Evolutionary conservation across 371 early-diverging fungal genomes (phyloP).

Genomic region (Mortierella sp.): DNA sequence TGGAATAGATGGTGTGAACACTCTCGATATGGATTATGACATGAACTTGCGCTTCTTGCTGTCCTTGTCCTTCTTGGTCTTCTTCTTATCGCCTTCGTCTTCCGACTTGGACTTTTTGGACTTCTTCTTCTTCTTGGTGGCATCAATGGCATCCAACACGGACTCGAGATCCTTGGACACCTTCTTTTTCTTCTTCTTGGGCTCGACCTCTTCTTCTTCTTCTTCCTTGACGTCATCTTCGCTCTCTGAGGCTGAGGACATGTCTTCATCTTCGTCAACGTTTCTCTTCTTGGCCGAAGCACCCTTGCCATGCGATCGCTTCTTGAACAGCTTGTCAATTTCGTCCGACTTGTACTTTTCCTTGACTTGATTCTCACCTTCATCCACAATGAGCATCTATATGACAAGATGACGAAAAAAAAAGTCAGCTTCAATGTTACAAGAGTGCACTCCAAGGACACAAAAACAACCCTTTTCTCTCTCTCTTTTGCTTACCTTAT

Average conservation of each 20-base stretch:
- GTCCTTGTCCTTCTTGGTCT: conserved; percentile 49
- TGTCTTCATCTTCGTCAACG: conserved; percentile 21
- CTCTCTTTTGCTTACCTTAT: conserved; percentile 28
- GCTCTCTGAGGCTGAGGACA: conserved; percentile 20
- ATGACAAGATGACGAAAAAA: conserved; percentile 1
- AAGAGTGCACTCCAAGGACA: neutral
- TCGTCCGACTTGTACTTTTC: conserved; percentile 56
- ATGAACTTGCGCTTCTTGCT: conserved; percentile 58
- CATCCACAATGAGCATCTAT: conserved; percentile 35
- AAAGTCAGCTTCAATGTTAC: neutral
- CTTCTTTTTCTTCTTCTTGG: conserved; percentile 54
- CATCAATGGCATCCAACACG: conserved; percentile 58
- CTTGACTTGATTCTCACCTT: conserved; percentile 30
- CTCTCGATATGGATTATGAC: conserved; percentile 20
- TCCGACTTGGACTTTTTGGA: conserved; percentile 53
- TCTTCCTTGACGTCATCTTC: conserved; percentile 21
- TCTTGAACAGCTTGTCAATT: conserved; percentile 62
- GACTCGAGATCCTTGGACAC: conserved; percentile 46
- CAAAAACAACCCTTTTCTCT: no score
- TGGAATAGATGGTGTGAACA: conserved; percentile 3
- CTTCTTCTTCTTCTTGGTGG: conserved; percentile 60
- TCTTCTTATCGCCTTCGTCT: conserved; percentile 42
- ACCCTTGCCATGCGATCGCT: conserved; percentile 34
- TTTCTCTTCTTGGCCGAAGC: conserved; percentile 8
- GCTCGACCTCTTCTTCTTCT: conserved; percentile 34